Base-by-base conservation (phyloP, 768 basidiomycete genomes). In the Lentinula guzmanii region DNA sequence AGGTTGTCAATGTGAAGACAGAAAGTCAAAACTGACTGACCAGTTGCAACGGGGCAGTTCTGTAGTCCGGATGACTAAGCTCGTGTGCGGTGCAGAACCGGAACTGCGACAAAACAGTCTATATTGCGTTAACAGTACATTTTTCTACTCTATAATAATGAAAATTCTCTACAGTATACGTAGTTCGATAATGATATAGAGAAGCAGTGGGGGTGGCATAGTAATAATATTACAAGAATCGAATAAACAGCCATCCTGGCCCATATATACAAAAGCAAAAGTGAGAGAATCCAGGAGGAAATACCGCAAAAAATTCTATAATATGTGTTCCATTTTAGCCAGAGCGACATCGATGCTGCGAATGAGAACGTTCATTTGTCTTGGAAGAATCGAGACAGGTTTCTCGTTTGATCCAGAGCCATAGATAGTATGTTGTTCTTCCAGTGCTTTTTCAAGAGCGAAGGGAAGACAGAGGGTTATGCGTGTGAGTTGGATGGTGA, bases 391-490 rank as follows among this genome's bases (percentile, higher is more conserved):
- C 3, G 69, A 62, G 11, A 61, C 60, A 52, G 53, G 60, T 43
- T 57, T 62, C 9, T 70, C 70, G 13, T 62, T 59, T 37, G 69
- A 67, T 41, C 68, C 69, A 18, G 55, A 33, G 3, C 53, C 63
- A 51, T 67, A 62, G 4, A 62, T 60, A 35, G 42, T 52, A 21
- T 61, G 52, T 65, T 82, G 79, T 43, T 85, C 80, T 39, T 77
- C 76, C 61, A 93, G 74, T 0, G 89, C 90, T 46, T 75, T 77
- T 69, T 94, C 92, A 16, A 93, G 77, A 0, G 83, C 86, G 61
- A 91, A 81, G 2, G 91, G 91, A 8, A 93, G 79, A 52, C 79
- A 82, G 60, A 93, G 80, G 4, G 89, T 87, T 66, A 92, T 86
- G 18, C 92, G 83, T 2, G 87, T 86, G 46, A 95, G 80, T 65